These are phyloP conservation scores for Pythium oligandrum DNA, from an alignment of 352 stramenopile species.

Conservation along the genomic window DNA sequence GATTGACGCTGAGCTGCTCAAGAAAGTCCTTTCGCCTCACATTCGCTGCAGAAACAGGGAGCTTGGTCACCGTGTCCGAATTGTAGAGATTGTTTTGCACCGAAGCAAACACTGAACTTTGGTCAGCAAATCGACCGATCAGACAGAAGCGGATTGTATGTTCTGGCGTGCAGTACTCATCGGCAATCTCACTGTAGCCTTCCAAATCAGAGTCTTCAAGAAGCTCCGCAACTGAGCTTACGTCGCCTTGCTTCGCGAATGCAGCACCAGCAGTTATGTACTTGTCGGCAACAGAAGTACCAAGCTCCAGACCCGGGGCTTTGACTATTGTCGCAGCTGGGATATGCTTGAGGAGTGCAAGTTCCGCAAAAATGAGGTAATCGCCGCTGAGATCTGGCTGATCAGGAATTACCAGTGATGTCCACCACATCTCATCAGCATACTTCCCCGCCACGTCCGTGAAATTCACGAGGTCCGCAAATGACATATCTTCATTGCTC, in stretches of 20 bases:
- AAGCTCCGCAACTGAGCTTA: background rate
- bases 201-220: conserved; percentile 1
- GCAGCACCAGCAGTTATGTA: conserved; percentile 3
- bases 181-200: conserved; percentile 3
- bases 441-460: conserved; percentile 1
- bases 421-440: background rate
- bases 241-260: background rate
- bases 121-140: conserved; percentile 5
- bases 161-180: conserved; percentile 7
- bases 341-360: conserved; percentile 5
- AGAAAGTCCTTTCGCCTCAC: conserved; percentile 8
- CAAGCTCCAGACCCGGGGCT: conserved; percentile 1
- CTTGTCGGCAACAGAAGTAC: background rate
- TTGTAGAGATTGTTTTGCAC: conserved; percentile 1
- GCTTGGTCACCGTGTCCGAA: conserved; percentile 5
- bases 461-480: background rate
- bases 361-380: conserved; percentile 1
- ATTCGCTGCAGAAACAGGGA: background rate
- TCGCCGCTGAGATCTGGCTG: background rate
- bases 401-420: background rate
- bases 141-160: conserved; percentile 9
- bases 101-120: conserved; percentile 1
- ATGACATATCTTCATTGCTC: background rate
- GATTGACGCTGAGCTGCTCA: background rate
- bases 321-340: background rate